Evolutionary conservation across 2,329 filamentous ascomycete species (phyloP), one percentile per base, ranked within the genome.

Genomic region (Aspergillus uvarum): DNA sequence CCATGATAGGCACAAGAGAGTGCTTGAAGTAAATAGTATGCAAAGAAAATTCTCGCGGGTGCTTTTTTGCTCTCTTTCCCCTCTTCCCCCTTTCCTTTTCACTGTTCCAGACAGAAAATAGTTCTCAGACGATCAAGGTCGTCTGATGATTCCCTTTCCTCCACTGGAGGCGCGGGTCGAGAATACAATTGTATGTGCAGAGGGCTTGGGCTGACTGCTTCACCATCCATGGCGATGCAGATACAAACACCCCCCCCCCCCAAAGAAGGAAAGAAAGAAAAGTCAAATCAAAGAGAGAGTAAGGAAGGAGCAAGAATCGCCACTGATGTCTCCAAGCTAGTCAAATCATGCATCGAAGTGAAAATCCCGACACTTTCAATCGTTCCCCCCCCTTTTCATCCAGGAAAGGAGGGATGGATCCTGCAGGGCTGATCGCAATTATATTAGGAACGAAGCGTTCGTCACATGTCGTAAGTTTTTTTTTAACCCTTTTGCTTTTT

Each of bases 351-450:
- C 50, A 59, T 49, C 14, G 32, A 35, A 16, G 47, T 24, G 24
- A 19, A 44, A 32, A 32, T 47, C 24, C 31, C 38, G 29, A 29
- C 54, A 29, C 22, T 22, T 19, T 47, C 21, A 11, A 38, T 26
- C 22, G 16, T 31, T 31, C 31, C 19, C 26, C 21, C 48, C 19
- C 51, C 51, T 35, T 16, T 31, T 29, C 8, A 22, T 12, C 35
- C 29, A 38, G 29, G 21, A 32, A 38, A 29, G n/a, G 29, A 54
- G 47, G 19, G 24, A 35, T 24, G 19, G 42, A 35, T 29, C 53
- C 19, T 55, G 53, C 53, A 48, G 53, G 32, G 53, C 53, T 55
- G 53, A 55, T 55, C 53, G 22, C 42, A 55, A 55, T 55, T 44
- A 7, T 44, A 16, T 35, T 16, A 35, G 32, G 44, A 35, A 55